Evolutionary conservation across 2,329 filamentous ascomycete species (phyloP).

Genomic region (Paecilomyces sp.): DNA sequence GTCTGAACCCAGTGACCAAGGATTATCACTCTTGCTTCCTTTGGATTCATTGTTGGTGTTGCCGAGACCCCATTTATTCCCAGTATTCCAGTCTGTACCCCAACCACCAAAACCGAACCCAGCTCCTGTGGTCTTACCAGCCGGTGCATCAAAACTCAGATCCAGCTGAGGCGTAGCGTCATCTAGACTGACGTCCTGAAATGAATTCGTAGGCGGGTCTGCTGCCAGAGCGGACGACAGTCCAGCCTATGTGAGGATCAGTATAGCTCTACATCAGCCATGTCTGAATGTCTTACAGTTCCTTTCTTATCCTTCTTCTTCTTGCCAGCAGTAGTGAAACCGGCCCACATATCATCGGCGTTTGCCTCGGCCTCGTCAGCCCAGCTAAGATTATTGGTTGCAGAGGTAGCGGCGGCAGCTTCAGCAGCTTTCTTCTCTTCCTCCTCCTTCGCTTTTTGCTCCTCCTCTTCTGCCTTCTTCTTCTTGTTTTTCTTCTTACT

Average conservation of each 20-base stretch:
- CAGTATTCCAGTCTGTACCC: conserved; percentile 55
- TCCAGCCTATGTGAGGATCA: conserved; percentile 16
- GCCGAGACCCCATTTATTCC: conserved; percentile 39
- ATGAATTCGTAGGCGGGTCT: conserved; percentile 43
- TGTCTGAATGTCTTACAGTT: conserved; percentile 36
- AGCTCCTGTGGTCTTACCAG: conserved; percentile 29
- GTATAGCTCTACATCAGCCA: neutral
- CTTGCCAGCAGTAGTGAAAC: conserved; percentile 43
- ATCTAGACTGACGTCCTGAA: conserved; percentile 63
- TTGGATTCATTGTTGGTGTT: conserved; percentile 21
- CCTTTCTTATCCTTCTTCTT: conserved; percentile 53
- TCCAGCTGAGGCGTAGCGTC: conserved; percentile 53
- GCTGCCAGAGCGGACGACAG: conserved; percentile 24
- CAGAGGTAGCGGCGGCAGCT: conserved; percentile 22
- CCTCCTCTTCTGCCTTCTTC: conserved; percentile 25
- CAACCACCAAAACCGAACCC: conserved; percentile 48
- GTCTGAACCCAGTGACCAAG: conserved; percentile 32
- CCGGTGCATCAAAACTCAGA: conserved; percentile 46
- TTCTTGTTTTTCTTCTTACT: conserved; percentile 29
- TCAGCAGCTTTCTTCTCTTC: conserved; percentile 26
- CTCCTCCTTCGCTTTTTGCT: conserved; percentile 18
- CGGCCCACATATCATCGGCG: conserved; percentile 47
- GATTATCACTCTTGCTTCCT: conserved; percentile 28
- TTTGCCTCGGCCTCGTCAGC: conserved; percentile 36
- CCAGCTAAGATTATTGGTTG: conserved; percentile 34